Conservation (phyloP, 352 stramenopile genomes). For the Peronospora belbahrii region DNA sequence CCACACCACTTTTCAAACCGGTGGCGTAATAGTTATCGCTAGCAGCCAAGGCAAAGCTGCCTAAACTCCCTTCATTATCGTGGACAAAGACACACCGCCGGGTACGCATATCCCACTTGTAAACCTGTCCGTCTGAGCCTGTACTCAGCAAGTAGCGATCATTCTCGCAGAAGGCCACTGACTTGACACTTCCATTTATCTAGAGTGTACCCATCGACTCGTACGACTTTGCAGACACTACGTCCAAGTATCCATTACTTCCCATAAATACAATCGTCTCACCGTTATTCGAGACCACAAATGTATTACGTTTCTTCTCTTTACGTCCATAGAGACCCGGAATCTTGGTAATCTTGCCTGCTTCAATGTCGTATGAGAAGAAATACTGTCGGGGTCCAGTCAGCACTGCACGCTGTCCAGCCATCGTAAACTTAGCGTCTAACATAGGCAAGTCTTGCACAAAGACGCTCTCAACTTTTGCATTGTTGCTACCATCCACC, state of each 20-base stretch:
- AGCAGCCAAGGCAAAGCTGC: constrained; percentile 75
- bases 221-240: constrained; percentile 89
- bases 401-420: constrained; percentile 83
- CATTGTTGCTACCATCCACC: constrained; percentile 84
- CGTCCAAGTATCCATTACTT: constrained; percentile 92
- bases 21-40: constrained; percentile 85
- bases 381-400: constrained; percentile 92
- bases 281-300: constrained; percentile 86
- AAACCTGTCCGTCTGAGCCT: constrained; percentile 93
- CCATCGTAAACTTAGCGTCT: constrained; percentile 76
- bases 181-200: constrained; percentile 91
- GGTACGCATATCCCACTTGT: constrained; percentile 92
- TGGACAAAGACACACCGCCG: constrained; percentile 73
- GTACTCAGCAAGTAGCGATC: constrained; percentile 89
- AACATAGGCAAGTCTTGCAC: constrained; percentile 87
- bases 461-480: constrained; percentile 85
- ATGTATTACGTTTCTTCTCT: constrained; percentile 89
- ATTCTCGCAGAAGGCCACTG: constrained; percentile 89
- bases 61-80: constrained; percentile 78
- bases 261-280: constrained; percentile 90
- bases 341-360: constrained; percentile 89
- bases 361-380: constrained; percentile 94
- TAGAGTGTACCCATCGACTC: constrained; percentile 92
- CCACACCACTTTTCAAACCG: constrained; percentile 93
- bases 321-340: constrained; percentile 81